phyloP scores from a whole-genome alignment of 2,329 filamentous ascomycete species.

The Seiridium cupressi region DNA sequence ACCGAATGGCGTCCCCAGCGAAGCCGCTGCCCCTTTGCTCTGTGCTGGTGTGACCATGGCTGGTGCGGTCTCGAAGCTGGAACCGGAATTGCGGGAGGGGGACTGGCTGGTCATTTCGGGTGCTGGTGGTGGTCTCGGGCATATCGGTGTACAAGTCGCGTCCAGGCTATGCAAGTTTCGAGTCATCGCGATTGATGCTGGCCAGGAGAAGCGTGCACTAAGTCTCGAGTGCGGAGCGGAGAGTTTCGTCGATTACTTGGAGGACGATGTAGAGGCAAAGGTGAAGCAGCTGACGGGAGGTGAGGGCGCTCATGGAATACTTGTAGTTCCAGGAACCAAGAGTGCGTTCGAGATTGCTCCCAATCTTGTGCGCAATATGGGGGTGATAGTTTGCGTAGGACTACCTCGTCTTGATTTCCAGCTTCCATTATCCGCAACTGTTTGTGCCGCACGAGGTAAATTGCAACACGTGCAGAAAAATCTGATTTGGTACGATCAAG shows the following conservation, averaged over 20 bases:
- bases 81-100: neutral
- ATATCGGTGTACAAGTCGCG: neutral
- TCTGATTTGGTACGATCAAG: neutral
- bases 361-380: neutral
- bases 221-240: neutral
- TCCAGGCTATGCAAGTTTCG: neutral
- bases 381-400: neutral
- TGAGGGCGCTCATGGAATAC: neutral
- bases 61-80: neutral
- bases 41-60: neutral
- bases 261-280: neutral
- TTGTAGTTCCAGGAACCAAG: neutral
- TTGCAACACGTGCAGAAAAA: neutral
- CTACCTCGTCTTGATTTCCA: neutral
- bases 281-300: neutral
- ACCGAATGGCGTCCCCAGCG: neutral
- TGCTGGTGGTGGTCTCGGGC: neutral
- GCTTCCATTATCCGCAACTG: neutral
- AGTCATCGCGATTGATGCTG: neutral
- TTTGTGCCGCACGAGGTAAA: neutral
- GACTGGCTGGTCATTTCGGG: slow-evolving; percentile 1
- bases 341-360: neutral
- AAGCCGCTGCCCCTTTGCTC: neutral
- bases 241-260: neutral
- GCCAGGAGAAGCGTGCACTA: neutral